phyloP scores from a whole-genome alignment of 495 filamentous ascomycete genomes.

The Alectoria sarmentosa region DNA sequence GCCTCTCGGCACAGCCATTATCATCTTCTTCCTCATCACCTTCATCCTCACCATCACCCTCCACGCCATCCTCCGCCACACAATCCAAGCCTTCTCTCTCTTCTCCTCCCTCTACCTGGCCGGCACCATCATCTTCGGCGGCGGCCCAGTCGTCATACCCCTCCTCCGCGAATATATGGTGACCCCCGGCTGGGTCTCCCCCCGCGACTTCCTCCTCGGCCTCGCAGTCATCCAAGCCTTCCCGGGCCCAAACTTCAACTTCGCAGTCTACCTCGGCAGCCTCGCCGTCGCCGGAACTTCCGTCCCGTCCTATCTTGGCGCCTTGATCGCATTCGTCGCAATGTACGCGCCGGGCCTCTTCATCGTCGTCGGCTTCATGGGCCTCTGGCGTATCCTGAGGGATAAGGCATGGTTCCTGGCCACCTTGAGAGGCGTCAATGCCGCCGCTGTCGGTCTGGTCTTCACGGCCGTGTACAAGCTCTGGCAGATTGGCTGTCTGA shows the following conservation, averaged over 20 bases:
- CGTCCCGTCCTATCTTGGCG: conserved; percentile 44
- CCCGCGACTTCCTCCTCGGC: conserved; percentile 75
- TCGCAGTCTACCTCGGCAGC: conserved; percentile 69
- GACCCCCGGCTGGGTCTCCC: conserved; percentile 68
- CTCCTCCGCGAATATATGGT: conserved; percentile 75
- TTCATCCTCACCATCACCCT: conserved; percentile 53
- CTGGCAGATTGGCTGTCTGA: conserved; percentile 71
- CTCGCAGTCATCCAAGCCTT: conserved; percentile 79
- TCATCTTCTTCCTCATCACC: conserved; percentile 54
- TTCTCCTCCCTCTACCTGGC: conserved; percentile 81
- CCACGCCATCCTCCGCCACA: conserved; percentile 32
- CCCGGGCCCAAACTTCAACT: conserved; percentile 85
- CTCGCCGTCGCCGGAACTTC: conserved; percentile 42
- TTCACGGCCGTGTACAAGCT: conserved; percentile 83
- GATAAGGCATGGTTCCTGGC: conserved; percentile 47
- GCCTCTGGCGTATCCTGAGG: conserved; percentile 59
- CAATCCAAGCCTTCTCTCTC: conserved; percentile 50
- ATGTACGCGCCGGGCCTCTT: conserved; percentile 69
- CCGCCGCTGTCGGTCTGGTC: conserved; percentile 68
- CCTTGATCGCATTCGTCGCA: conserved; percentile 57
- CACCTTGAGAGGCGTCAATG: conserved; percentile 63
- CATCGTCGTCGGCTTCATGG: conserved; percentile 59
- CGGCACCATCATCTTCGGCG: conserved; percentile 85
- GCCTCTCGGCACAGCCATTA: conserved; percentile 42
- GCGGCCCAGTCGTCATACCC: conserved; percentile 80